Conservation (phyloP, 169 alveolate species). For the Eimeria acervulina region DNA sequence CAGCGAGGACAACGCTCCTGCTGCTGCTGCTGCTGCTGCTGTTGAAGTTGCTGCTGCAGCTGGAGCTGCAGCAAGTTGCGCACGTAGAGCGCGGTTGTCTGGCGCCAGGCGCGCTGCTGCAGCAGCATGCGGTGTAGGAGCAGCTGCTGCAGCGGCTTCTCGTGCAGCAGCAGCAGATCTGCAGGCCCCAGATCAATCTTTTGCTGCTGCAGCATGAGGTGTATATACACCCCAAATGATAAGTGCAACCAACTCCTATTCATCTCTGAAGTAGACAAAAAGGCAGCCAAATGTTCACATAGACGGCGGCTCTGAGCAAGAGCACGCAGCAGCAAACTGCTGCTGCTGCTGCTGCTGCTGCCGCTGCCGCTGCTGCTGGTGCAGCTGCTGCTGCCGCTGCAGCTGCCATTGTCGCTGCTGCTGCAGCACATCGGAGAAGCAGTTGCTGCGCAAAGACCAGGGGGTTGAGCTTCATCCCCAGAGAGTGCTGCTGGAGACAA, state of each 20-base stretch:
- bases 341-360: constrained; percentile 11
- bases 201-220: constrained; percentile 51
- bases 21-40: constrained; percentile 75
- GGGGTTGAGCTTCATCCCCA: background rate
- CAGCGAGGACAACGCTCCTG: constrained; percentile 9
- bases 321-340: constrained; percentile 39
- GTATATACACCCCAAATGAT: background rate
- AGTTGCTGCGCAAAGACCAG: background rate
- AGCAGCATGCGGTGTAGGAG: constrained; percentile 12
- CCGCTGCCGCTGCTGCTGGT: constrained; percentile 21
- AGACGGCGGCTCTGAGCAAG: background rate
- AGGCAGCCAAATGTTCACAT: background rate
- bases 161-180: background rate
- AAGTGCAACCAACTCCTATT: constrained; percentile 2
- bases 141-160: constrained; percentile 27
- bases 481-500: background rate
- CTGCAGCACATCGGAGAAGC: background rate
- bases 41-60: constrained; percentile 26
- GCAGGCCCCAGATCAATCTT: background rate
- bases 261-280: background rate
- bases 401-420: background rate
- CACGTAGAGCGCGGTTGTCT: background rate
- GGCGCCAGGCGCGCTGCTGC: constrained; percentile 27
- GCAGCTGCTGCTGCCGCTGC: constrained; percentile 50
- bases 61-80: constrained; percentile 38